phyloP scores from a whole-genome alignment of 78 protist genomes.

The Dictyostelium capitatum region DNA sequence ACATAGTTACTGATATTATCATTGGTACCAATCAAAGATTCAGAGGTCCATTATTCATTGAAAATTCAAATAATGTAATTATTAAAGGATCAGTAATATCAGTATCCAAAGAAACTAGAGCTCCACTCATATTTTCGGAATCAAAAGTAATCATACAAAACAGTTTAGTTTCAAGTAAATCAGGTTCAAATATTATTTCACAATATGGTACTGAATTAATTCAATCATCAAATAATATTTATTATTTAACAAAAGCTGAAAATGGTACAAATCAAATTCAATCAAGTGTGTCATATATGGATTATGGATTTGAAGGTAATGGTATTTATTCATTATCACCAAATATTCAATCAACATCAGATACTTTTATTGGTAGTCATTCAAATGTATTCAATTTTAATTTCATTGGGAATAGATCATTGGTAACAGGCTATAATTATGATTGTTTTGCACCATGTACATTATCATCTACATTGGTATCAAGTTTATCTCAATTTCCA shows the following conservation, averaged over 20 bases:
- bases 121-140: not conserved
- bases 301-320: not conserved
- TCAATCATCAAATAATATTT: not conserved
- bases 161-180: not conserved
- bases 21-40: slow-evolving; percentile 5
- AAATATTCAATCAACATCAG: too few species aligned
- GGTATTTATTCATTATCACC: not conserved
- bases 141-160: not conserved
- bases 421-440: too few species aligned
- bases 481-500: too few species aligned
- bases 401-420: too few species aligned
- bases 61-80: not conserved
- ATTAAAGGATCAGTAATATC: not conserved
- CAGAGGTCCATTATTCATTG: not conserved
- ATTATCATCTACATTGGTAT: too few species aligned
- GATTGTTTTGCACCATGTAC: too few species aligned
- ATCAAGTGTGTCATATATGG: not conserved
- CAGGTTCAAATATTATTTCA: not conserved
- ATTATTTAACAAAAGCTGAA: not conserved
- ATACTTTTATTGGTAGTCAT: too few species aligned
- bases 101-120: not conserved
- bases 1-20: not conserved
- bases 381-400: too few species aligned
- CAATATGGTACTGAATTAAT: not conserved
- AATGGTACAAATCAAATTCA: too few species aligned